These are phyloP conservation scores for Ogataea chonburiensis DNA, from an alignment of 805 yeast species.

Conservation along the genomic window DNA sequence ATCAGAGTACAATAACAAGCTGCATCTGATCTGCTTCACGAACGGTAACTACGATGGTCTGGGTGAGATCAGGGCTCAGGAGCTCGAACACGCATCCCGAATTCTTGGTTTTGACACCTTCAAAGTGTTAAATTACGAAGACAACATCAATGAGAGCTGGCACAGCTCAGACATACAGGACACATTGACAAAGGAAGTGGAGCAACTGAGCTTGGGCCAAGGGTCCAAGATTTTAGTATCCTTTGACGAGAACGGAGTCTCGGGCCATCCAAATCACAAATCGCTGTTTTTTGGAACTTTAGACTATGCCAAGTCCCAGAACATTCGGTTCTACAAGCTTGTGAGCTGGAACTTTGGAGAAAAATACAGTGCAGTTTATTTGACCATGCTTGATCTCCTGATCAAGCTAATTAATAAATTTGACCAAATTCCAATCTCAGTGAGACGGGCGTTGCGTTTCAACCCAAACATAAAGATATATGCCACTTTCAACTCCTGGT, in stretches of 20 bases:
- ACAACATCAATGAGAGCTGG: constrained; percentile 74
- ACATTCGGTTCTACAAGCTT: constrained; percentile 26
- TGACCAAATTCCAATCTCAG: too few relatives aligned
- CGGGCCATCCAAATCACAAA: constrained; percentile 84
- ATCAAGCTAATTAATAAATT: constrained; percentile 25
- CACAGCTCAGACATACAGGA: constrained; percentile 40
- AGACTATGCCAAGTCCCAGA: constrained; percentile 29
- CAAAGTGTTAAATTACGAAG: constrained; percentile 53
- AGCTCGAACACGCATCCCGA: constrained; percentile 53
- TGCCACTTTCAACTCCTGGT: constrained; percentile 39
- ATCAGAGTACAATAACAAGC: constrained; percentile 45
- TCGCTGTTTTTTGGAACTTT: constrained; percentile 55
- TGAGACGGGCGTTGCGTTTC: too few relatives aligned
- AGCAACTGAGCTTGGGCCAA: constrained; percentile 16
- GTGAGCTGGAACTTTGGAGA: constrained; percentile 35
- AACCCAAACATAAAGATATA: constrained; percentile 41
- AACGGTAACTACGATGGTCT: constrained; percentile 75
- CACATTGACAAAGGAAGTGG: constrained; percentile 32
- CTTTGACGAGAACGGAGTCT: constrained; percentile 80
- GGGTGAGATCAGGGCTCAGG: constrained; percentile 62
- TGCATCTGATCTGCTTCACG: constrained; percentile 69
- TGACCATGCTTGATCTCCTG: constrained; percentile 39
- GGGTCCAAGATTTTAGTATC: constrained; percentile 53
- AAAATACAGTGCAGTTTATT: constrained; percentile 50
- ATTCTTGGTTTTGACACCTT: constrained; percentile 51